Base-by-base conservation (phyloP, 2,329 filamentous ascomycete species). In the Pyrenochaeta sp. region DNA sequence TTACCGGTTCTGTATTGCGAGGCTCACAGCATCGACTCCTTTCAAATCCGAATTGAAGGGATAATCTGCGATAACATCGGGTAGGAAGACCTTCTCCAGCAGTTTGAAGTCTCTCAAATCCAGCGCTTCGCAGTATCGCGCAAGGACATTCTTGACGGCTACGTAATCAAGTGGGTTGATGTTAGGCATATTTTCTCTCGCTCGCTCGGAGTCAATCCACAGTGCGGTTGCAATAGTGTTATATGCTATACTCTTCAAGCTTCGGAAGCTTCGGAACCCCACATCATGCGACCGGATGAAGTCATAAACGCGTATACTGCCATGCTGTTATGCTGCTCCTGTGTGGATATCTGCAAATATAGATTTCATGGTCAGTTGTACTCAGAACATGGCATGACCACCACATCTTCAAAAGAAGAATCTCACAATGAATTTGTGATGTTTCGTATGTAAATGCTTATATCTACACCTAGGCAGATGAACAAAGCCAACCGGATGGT, bases 71-170 rank as follows among this genome's bases (percentile, higher is more conserved):
- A 71, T 67, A 10, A 80, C 77, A 56, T 81, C 75, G 5, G 68
- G 49, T 1, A 71, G 66, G 64, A 82, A 81, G 52, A 82, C 79
- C 34, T 77, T 62, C 3, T 67, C 49, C 2, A 82, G 70, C 1
- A 79, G 67, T 4, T 62, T 44, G 48, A 78, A 80, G 52, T 78
- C 56, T 56, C 81, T 81, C 15, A 74, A 75, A 61, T 82, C 80
- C 5, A 82, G 69, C 1, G 79, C 80, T 42, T 81, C 72, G 66
- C 79, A 81, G 65, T 82, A 82, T 30, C 71, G 75, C 5, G 78
- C 65, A 27, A 82, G 62, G 7, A 72, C 72, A 61, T 82, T 82
- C 42, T 72, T 73, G 62, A 82, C 78, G n/a, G 78, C 77, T 44
- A 78, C 52, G 46, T 66, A 22, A 51, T 75, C 73, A 40, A 66